Percentiles rank a stretch among this genome's conserved stretches.
Conservation (phyloP, 208 protist genomes). For the Borovskyia barvae region DNA sequence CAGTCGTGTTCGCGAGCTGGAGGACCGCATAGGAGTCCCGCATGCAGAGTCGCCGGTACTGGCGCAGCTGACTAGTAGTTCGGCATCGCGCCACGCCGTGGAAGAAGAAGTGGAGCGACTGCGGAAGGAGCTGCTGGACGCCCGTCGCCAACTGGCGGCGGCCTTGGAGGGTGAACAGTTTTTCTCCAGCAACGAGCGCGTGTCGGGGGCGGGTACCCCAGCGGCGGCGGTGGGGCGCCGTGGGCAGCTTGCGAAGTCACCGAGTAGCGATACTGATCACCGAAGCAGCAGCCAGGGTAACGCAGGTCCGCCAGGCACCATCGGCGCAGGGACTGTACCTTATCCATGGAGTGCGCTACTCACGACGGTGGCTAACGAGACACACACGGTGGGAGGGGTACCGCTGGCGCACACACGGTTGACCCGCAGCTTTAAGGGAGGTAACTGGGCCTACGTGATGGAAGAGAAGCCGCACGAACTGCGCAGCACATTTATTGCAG, state of each 20-base stretch:
- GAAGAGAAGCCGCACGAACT: constrained; percentile 51
- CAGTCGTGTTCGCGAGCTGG: constrained; percentile 8
- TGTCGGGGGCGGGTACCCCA: too few species aligned
- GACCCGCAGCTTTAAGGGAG: constrained; percentile 36
- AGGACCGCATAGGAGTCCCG: background rate
- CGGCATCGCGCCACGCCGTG: background rate
- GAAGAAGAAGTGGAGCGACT: constrained; percentile 3
- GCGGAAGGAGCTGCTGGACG: background rate
- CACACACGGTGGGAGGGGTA: background rate
- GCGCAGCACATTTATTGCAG: constrained; percentile 32
- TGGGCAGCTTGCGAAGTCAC: too few species aligned
- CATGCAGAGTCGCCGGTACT: background rate
- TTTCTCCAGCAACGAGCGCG: too few species aligned
- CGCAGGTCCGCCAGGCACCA: background rate
- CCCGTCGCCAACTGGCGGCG: constrained; percentile 1
- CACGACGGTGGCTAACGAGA: too few species aligned
- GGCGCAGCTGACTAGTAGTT: background rate
- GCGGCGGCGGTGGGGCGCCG: too few species aligned
- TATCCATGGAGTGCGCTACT: too few species aligned
- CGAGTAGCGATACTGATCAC: too few species aligned
- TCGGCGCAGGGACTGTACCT: background rate
- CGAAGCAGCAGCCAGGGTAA: too few species aligned
- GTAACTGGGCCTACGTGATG: constrained; percentile 53
- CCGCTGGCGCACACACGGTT: constrained; percentile 20
- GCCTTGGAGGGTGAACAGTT: constrained; percentile 7